A percentile compares a stretch with the other conserved stretches of the same genome.
Evolutionary conservation across 495 filamentous ascomycete species (phyloP).

Genomic region (Lasiosphaeris hirsuta): DNA sequence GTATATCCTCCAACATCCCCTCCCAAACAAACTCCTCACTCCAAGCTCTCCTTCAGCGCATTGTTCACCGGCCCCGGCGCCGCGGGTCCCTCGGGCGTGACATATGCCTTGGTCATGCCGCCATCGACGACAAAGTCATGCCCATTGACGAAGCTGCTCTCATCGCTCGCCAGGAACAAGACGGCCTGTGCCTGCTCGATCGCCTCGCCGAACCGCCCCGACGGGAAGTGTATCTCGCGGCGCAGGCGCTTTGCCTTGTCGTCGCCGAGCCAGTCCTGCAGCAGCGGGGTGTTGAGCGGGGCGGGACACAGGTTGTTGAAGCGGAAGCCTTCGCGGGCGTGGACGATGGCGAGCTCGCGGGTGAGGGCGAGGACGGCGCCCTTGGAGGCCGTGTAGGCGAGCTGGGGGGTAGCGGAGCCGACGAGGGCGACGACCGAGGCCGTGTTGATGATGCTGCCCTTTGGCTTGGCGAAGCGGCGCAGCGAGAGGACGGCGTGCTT

Average conservation of each 20-base stretch:
- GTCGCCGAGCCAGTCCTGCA: constrained; percentile 94
- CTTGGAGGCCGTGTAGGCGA: constrained; percentile 94
- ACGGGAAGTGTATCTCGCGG: constrained; percentile 92
- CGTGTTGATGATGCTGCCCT: constrained; percentile 87
- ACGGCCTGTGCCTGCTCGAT: constrained; percentile 95
- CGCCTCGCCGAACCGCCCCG: constrained; percentile 91
- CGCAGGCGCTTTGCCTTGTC: constrained; percentile 78
- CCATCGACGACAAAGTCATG: constrained; percentile 94
- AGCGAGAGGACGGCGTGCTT: constrained; percentile 88
- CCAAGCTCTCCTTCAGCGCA: constrained; percentile 39
- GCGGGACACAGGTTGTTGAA: constrained; percentile 94
- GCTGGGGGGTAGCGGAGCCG: constrained; percentile 88
- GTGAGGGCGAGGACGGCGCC: constrained; percentile 89
- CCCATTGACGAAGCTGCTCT: constrained; percentile 90
- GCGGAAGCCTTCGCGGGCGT: constrained; percentile 77
- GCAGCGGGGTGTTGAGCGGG: constrained; percentile 79
- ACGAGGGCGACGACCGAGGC: constrained; percentile 91
- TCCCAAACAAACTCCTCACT: constrained; percentile 4
- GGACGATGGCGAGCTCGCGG: constrained; percentile 76
- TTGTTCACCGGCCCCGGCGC: constrained; percentile 70
- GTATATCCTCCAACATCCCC: not conserved
- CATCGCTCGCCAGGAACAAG: constrained; percentile 89
- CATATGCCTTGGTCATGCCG: constrained; percentile 93
- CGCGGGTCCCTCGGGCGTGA: constrained; percentile 82
- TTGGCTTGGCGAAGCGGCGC: constrained; percentile 73